Evolutionary conservation across 805 yeast species (phyloP).

Genomic region (Yarrowia hollandica): DNA sequence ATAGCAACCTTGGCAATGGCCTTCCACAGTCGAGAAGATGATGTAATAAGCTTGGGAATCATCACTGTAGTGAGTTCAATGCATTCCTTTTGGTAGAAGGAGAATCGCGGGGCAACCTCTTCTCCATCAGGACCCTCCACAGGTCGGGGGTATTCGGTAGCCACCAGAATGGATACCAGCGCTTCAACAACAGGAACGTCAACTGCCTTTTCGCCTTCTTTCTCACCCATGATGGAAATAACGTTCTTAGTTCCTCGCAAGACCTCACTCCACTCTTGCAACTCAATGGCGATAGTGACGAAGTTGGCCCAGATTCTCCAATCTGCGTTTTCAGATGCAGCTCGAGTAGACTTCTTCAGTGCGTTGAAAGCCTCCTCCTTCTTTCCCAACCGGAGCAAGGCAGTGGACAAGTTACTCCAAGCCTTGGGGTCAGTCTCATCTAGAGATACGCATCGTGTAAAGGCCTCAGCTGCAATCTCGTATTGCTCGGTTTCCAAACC

Average conservation of each 20-base stretch:
- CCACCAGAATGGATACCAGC: conserved; percentile 62
- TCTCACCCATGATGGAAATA: conserved; percentile 56
- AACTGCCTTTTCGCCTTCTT: conserved; percentile 61
- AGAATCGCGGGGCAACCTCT: conserved; percentile 41
- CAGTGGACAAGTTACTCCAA: conserved; percentile 90
- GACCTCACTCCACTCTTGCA: conserved; percentile 88
- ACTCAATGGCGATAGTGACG: conserved; percentile 73
- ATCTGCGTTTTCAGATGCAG: conserved; percentile 64
- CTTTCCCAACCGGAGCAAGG: conserved; percentile 65
- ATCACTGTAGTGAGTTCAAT: conserved; percentile 67
- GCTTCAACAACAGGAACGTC: conserved; percentile 77
- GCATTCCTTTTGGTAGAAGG: conserved; percentile 67
- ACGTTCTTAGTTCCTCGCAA: conserved; percentile 69
- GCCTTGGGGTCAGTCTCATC: conserved; percentile 79
- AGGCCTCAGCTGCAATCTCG: conserved; percentile 84
- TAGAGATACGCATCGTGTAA: conserved; percentile 82
- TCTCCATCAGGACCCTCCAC: conserved; percentile 39
- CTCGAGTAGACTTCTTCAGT: conserved; percentile 70
- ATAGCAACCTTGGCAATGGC: conserved; percentile 79
- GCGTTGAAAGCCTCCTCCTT: conserved; percentile 81
- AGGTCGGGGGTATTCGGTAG: conserved; percentile 50
- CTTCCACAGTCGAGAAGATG: conserved; percentile 72
- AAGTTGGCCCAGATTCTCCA: conserved; percentile 94
- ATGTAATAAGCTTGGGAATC: conserved; percentile 68
- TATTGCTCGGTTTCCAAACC: conserved; percentile 73